Evolutionary conservation across 1,284 basidiomycete genomes (phyloP).

Genomic region (Gomphus sp.): DNA sequence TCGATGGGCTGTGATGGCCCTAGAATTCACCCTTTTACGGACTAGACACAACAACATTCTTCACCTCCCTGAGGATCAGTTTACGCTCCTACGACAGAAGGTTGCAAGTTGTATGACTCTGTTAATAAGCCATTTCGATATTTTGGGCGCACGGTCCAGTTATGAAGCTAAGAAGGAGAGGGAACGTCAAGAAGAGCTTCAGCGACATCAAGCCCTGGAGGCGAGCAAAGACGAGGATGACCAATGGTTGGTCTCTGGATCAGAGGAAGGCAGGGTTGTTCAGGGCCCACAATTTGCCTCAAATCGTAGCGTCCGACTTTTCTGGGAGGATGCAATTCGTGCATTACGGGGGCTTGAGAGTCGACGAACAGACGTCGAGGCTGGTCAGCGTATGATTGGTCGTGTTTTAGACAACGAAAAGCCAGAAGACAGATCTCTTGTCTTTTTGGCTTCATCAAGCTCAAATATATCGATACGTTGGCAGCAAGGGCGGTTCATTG

Average conservation of each 20-base stretch:
- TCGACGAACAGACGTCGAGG: slow-evolving; percentile 47
- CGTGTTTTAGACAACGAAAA: slow-evolving; percentile 89
- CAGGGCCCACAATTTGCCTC: slow-evolving; percentile 38
- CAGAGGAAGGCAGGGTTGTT: slow-evolving; percentile 21
- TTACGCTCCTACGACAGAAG: slow-evolving; percentile 82
- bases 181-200: slow-evolving; percentile 68
- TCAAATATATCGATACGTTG: slow-evolving; percentile 96
- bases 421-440: slow-evolving; percentile 82
- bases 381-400: slow-evolving; percentile 71
- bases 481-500: slow-evolving; percentile 98
- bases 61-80: slow-evolving; percentile 81
- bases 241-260: slow-evolving; percentile 19
- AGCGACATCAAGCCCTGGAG: slow-evolving; percentile 52
- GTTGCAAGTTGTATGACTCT: slow-evolving; percentile 96
- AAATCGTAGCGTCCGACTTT: slow-evolving; percentile 50
- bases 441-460: slow-evolving; percentile 86
- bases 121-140: slow-evolving; percentile 96
- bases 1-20: slow-evolving; percentile 95
- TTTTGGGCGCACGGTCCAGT: slow-evolving; percentile 86
- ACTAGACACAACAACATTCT: slow-evolving; percentile 89
- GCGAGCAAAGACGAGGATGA: slow-evolving; percentile 27
- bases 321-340: slow-evolving; percentile 60
- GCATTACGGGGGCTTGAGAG: slow-evolving; percentile 59
- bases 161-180: slow-evolving; percentile 86
- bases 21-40: slow-evolving; percentile 89